Evolutionary conservation across 1,284 basidiomycete genomes (phyloP), one percentile per base, ranked within the genome.

Genomic region (Rhizopogon hawkerae): DNA sequence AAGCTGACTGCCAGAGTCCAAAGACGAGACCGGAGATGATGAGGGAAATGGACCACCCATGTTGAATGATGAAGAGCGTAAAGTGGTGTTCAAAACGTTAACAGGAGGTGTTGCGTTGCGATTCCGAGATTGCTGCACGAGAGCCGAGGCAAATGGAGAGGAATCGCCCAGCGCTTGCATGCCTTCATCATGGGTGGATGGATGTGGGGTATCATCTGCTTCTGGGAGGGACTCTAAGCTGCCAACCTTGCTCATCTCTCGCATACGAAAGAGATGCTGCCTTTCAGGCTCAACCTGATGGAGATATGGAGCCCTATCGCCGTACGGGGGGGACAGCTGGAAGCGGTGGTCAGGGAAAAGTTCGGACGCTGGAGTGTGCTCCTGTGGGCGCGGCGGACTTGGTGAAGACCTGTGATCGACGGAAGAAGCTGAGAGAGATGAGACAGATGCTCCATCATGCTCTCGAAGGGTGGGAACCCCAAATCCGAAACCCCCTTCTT

Each of bases 21-120:
- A 62, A 5, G 87, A 89, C 9, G 86, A 89, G 16, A 81, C 83
- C 6, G 87, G 86, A 0, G 86, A 89, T 5, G 81, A 74, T 11
- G 85, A 83, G 6, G 73, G 70, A 56, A 77, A 74, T 43, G 59
- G 66, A 47, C 69, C 69, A 43, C 64, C 72, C 50, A 66, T 58
- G 56, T 76, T 74, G 60, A 70, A 64, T 29, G 70, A 64, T 33
- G 57, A 59, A 3, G 65, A 55, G n/a, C 66, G 63, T 47, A 61
- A 58, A 1, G 54, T 38, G n/a, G 24, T 52, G 47, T 53, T 54
- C 51, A 55, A 48, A 37, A 66, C 50, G 48, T 38, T 56, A 10
- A 68, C 62, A 9, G 63, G 65, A 23, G 66, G 65, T 5, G 65
- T 67, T 11, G 54, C 53, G 48, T 54, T 54, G 48, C 45, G 54